These are phyloP conservation scores for Coemansia javaensis DNA, from an alignment of 192 early-diverging fungal genomes.

Conservation along the genomic window DNA sequence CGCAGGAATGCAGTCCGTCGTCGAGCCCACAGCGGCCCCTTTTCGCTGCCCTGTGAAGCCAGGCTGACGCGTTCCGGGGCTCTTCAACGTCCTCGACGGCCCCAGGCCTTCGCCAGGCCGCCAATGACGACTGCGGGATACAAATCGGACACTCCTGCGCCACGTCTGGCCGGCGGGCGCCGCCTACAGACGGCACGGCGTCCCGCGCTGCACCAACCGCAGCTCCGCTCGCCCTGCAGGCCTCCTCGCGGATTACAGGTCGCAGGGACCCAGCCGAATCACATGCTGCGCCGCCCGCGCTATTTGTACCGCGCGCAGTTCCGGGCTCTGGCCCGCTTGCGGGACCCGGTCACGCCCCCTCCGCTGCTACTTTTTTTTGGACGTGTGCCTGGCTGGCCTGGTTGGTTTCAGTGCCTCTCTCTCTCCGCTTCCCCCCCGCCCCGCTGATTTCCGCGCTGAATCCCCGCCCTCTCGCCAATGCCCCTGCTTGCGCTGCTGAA, in stretches of 20 bases:
- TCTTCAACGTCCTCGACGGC: conserved; percentile 26
- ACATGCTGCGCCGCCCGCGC: no score
- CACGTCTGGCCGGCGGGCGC: neutral
- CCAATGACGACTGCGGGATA: conserved; percentile 27
- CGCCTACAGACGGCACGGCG: conserved; percentile 1
- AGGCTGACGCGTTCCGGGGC: conserved; percentile 34
- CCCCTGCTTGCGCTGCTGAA: conserved; percentile 1
- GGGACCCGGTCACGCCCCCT: no score
- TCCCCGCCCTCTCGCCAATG: no score
- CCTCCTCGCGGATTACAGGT: conserved; percentile 21
- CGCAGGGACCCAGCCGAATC: conserved; percentile 12
- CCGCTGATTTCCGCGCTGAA: no score
- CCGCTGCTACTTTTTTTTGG: no score
- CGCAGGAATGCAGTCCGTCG: neutral
- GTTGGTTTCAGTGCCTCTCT: neutral
- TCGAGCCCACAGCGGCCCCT: conserved; percentile 2
- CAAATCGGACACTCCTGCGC: conserved; percentile 24
- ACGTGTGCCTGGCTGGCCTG: neutral
- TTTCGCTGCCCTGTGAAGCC: conserved; percentile 44
- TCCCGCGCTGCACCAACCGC: neutral
- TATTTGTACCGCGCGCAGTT: no score
- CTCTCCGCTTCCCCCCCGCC: neutral
- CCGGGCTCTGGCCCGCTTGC: no score
- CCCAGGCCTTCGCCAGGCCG: conserved; percentile 33
- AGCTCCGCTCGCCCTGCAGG: conserved; percentile 14